A percentile compares a stretch with the other conserved stretches of the same genome.
Conservation (phyloP, 1,139 yeast genomes). For the Diutina neorugosa region DNA sequence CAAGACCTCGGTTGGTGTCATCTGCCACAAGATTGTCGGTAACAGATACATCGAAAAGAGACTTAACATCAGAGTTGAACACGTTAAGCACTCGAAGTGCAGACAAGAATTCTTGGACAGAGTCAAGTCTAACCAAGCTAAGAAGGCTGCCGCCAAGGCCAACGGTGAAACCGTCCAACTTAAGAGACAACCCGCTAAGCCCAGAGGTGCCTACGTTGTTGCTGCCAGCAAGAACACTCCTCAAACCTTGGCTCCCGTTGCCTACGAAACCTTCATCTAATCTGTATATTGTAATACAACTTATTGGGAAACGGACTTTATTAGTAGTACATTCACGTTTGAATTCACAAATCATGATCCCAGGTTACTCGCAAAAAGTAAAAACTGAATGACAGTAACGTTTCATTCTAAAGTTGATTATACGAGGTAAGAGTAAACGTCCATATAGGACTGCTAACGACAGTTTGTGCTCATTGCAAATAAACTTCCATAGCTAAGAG, state of each 20-base stretch:
- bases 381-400: too few relatives aligned
- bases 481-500: background rate
- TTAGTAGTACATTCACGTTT: background rate
- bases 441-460: too few relatives aligned
- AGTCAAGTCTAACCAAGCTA: slow-evolving; percentile 93
- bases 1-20: slow-evolving; percentile 96
- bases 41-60: slow-evolving; percentile 98
- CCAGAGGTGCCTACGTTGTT: slow-evolving; percentile 86
- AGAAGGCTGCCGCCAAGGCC: slow-evolving; percentile 89
- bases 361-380: too few relatives aligned
- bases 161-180: slow-evolving; percentile 83
- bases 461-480: too few relatives aligned
- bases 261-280: slow-evolving; percentile 99
- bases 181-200: slow-evolving; percentile 97
- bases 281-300: slow-evolving; percentile 7
- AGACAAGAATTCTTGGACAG: slow-evolving; percentile 98
- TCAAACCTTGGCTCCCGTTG: slow-evolving; percentile 97
- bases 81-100: slow-evolving; percentile 98
- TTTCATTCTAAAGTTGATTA: too few relatives aligned
- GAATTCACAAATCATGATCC: too few relatives aligned
- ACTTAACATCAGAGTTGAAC: slow-evolving; percentile 97
- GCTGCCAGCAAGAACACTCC: slow-evolving; percentile 72
- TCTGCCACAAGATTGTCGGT: slow-evolving; percentile 96
- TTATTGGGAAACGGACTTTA: background rate
- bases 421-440: too few relatives aligned